Base-by-base conservation (phyloP, 495 filamentous ascomycete species). In the Podospora bellae-mahoneyi region DNA sequence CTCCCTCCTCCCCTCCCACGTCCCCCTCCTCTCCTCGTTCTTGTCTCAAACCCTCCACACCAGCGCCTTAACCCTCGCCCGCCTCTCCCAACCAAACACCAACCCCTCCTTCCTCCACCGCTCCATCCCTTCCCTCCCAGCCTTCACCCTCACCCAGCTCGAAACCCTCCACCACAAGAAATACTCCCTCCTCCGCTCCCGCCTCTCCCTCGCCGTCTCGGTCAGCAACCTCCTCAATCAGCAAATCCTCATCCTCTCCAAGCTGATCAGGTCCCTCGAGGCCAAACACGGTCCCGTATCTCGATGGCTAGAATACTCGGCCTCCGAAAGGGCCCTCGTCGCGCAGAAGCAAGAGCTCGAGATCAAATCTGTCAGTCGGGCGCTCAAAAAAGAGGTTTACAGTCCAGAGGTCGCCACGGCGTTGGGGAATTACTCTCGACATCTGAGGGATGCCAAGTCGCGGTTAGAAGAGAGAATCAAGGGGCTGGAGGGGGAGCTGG, bases 281-380 rank as follows among this genome's bases (percentile, higher is more conserved):
- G 72, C 78, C 1, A 91, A 90, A 71, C 89, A 93, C 78, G 90
- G 90, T 54, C 77, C 84, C 3, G 70, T 91, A 3, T 84, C 90
- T 6, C 81, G 89, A 5, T 85, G 85, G 63, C 79, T 92, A 34
- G 84, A 86, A 54, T 78, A 84, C n/a, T 83, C 85, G 44, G 89
- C 89, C 6, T 76, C 82, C 53, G 82, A 84, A 20, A 73, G 88
- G 5, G 79, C 81, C 7, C 78, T 86, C 13, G 83, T 86, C 53
- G 78, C 86, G 4, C 83, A 81, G 79, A 82, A 81, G 58, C 84
- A 84, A 55, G 69, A 71, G 15, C 44, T 70, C 2, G 78, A 78
- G 9, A 79, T 76, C 4, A 73, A 80, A 69, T 69, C 74, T 3
- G 65, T 78, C 54, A 66, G 79, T 44, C 71, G 73, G 75, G 68